These are phyloP conservation scores for Achlya hypogyna DNA, from an alignment of 352 stramenopile species.

Conservation along the genomic window DNA sequence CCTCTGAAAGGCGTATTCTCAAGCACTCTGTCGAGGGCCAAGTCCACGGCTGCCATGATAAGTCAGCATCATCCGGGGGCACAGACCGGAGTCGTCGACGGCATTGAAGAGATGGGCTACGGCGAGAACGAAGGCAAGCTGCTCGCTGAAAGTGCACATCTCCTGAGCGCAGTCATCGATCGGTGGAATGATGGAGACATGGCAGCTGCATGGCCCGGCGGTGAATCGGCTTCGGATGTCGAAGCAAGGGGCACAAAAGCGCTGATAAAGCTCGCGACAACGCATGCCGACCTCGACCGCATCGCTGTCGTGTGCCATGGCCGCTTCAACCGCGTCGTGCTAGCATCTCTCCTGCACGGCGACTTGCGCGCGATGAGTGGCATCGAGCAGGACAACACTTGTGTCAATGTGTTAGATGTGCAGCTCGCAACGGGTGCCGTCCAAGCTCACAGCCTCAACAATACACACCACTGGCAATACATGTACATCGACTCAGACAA, in stretches of 20 bases:
- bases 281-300: constrained; percentile 34
- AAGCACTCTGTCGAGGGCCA: constrained; percentile 40
- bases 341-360: constrained; percentile 36
- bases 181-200: constrained; percentile 50
- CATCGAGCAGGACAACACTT: constrained; percentile 72
- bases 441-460: constrained; percentile 46
- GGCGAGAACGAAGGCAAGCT: constrained; percentile 54
- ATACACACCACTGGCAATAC: not conserved
- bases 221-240: constrained; percentile 57
- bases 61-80: constrained; percentile 20
- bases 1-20: constrained; percentile 57
- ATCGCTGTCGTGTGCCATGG: constrained; percentile 73
- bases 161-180: constrained; percentile 44
- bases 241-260: constrained; percentile 32
- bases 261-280: constrained; percentile 45
- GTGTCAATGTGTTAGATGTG: constrained; percentile 76
- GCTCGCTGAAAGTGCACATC: constrained; percentile 32
- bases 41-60: constrained; percentile 27
- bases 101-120: constrained; percentile 80
- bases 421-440: constrained; percentile 40
- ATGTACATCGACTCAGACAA: not conserved
- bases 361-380: constrained; percentile 54
- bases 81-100: constrained; percentile 37
- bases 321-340: constrained; percentile 78
- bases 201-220: constrained; percentile 39